phyloP scores from a whole-genome alignment of 2,329 filamentous ascomycete genomes.

The Ascochyta fabae region DNA sequence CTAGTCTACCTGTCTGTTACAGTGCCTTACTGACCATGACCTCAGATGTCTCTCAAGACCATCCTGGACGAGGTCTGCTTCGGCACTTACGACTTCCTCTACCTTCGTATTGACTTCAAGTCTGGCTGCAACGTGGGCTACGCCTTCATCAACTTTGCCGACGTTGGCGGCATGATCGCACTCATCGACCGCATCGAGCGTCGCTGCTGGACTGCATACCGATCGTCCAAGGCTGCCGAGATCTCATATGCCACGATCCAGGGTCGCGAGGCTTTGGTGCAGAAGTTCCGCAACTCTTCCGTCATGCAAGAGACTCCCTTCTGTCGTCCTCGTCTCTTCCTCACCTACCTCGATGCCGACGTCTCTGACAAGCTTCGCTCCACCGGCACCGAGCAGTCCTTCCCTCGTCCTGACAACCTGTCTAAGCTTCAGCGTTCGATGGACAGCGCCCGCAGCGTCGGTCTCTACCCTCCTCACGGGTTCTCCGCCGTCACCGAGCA shows the following conservation, averaged over 20 bases:
- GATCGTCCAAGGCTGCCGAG: conserved; percentile 83
- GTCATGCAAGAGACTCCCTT: conserved; percentile 87
- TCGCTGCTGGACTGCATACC: conserved; percentile 73
- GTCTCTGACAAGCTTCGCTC: conserved; percentile 48
- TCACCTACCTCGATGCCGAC: conserved; percentile 56
- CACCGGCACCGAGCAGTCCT: conserved; percentile 74
- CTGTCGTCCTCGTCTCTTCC: conserved; percentile 77
- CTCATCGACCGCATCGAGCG: conserved; percentile 41
- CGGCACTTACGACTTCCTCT: conserved; percentile 93
- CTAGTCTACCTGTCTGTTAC: background rate
- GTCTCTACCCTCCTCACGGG: conserved; percentile 83
- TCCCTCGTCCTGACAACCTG: conserved; percentile 81
- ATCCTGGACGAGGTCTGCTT: conserved; percentile 80
- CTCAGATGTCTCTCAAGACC: conserved; percentile 64
- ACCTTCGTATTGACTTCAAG: conserved; percentile 76
- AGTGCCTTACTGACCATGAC: conserved; percentile 21
- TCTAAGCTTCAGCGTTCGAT: conserved; percentile 87
- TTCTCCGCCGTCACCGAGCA: conserved; percentile 77
- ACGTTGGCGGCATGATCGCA: conserved; percentile 57
- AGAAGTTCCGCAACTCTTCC: conserved; percentile 96
- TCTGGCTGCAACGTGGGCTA: conserved; percentile 78
- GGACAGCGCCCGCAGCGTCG: conserved; percentile 84
- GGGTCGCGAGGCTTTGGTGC: conserved; percentile 85
- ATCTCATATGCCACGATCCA: conserved; percentile 98
- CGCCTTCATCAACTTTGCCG: conserved; percentile 93